phyloP scores from a whole-genome alignment of 768 basidiomycete species.

The Mycena chlorophos region DNA sequence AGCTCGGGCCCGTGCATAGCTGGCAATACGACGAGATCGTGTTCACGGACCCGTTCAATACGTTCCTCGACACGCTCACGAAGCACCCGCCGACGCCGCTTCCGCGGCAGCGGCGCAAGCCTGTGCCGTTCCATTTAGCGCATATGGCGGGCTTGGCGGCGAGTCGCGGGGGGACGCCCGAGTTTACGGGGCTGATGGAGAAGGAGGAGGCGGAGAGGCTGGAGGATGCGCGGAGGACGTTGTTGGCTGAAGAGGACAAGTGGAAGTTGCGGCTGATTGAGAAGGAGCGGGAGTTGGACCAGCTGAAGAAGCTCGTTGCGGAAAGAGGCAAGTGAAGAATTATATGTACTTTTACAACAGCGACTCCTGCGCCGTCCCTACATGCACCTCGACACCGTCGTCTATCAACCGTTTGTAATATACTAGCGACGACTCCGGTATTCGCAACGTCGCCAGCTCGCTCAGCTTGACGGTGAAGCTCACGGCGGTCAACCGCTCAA shows the following conservation, averaged over 20 bases:
- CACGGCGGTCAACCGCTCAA: neutral
- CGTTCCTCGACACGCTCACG: constrained; percentile 80
- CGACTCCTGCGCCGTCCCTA: neutral
- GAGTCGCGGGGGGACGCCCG: neutral
- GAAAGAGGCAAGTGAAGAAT: neutral
- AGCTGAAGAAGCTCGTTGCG: neutral
- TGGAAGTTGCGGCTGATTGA: neutral
- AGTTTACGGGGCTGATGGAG: neutral
- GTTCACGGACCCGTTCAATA: constrained; percentile 88
- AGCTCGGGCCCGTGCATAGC: constrained; percentile 80
- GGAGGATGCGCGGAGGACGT: neutral
- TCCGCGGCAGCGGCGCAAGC: constrained; percentile 58
- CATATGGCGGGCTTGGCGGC: neutral
- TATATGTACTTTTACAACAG: too few relatives aligned
- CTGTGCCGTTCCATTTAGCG: constrained; percentile 71
- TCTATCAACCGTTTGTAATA: neutral
- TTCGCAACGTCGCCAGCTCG: neutral
- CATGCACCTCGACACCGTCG: neutral
- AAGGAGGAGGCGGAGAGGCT: neutral
- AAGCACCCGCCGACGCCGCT: constrained; percentile 83
- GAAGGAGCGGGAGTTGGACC: neutral
- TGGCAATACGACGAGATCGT: constrained; percentile 99
- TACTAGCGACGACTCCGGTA: neutral
- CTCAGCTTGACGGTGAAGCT: neutral
- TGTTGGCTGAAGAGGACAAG: neutral